Evolutionary conservation across 345 rosid species (phyloP), one percentile per base, ranked within the genome.

Genomic region (Hypericum androsaemum): DNA sequence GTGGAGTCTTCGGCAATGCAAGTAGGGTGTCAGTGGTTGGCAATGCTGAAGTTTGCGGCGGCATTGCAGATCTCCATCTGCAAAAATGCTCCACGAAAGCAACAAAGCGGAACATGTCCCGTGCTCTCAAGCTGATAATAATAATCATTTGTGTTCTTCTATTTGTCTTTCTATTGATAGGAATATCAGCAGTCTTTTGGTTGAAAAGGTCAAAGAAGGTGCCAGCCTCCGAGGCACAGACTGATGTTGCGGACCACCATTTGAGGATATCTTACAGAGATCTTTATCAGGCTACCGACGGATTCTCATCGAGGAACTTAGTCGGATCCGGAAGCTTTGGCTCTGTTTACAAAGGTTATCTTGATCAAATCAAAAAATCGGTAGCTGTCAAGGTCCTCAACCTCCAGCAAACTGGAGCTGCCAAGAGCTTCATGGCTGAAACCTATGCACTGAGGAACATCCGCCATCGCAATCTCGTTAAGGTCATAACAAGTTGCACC

Each of bases 301-400:
- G 53, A 2, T 61, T 64, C 51, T 39, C 70, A 0, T 8, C 41
- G 0, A 32, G 12, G 1, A 64, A 64, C 12, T 15, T 57, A 44
- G 12, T 64, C 10, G 70, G 74, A n/a, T 38, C 35, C 2, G 71
- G 74, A 10, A 57, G 58, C 41, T 70, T 57, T 38, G 67, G 67
- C 9, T 41, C 52, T 16, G 64, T 61, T 6, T 65, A 61, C 53
- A 65, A 44, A 61, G 70, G 67, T 13, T 43, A 12, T 28, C 67
- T 65, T 7, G 16, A 41, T 13, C 13, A 8, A 13, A 12, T 10
- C 14, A 42, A 15, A 9, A 51, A 35, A 9, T 36, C 41, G 4
- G 43, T 65, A 2, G 71, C 64, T 0, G 50, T 57, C 5, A 70
- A 70, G 47, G 68, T 65, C 14, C 37, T 65, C 13, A 58, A 58